Conservation (phyloP, 169 alveolate genomes). For the Plasmodium gaboni region DNA sequence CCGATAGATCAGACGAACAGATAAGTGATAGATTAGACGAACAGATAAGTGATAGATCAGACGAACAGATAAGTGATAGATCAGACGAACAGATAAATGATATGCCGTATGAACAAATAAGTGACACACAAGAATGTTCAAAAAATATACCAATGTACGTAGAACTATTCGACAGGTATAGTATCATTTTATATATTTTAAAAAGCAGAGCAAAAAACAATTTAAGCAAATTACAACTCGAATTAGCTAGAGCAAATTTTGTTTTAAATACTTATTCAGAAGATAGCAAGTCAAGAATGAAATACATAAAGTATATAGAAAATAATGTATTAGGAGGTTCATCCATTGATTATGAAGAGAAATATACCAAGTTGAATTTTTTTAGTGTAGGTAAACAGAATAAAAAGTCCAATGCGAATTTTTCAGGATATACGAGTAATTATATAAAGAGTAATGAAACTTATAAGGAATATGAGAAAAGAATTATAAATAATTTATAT, state of each 20-base stretch:
- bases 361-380: constrained; percentile 77
- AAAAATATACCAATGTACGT: constrained; percentile 70
- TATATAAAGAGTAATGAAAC: constrained; percentile 88
- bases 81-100: neutral
- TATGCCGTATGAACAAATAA: neutral
- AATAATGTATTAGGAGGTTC: constrained; percentile 58
- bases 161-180: constrained; percentile 88
- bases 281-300: constrained; percentile 76
- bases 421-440: constrained; percentile 76
- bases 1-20: neutral
- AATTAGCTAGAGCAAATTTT: constrained; percentile 87
- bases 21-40: neutral
- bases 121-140: neutral
- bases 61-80: neutral
- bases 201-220: constrained; percentile 88
- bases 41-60: neutral
- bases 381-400: constrained; percentile 81
- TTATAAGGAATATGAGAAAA: constrained; percentile 72
- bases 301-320: constrained; percentile 65
- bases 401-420: constrained; percentile 16
- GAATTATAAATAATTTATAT: constrained; percentile 87
- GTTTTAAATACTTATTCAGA: constrained; percentile 87
- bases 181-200: constrained; percentile 88
- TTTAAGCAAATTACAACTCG: constrained; percentile 85
- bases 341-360: constrained; percentile 26